Evolutionary conservation across 257 asterid genomes (phyloP).

Genomic region (Solanum raphanifolium): DNA sequence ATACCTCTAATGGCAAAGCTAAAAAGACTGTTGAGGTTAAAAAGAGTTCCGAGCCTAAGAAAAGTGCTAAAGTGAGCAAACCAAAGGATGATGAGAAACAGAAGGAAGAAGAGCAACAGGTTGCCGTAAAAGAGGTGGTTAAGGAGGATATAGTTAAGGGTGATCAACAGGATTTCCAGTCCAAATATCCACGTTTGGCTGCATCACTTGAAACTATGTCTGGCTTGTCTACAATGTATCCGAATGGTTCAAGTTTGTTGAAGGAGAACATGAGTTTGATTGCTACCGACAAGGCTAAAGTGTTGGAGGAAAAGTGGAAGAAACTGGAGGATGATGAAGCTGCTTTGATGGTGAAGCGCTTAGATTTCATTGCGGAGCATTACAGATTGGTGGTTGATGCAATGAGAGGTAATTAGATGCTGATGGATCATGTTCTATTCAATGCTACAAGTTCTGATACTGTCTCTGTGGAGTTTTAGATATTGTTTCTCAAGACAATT

Average conservation of each 20-base stretch:
- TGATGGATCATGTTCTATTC: neutral
- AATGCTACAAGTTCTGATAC: neutral
- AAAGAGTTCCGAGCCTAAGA: neutral
- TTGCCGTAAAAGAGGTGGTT: neutral
- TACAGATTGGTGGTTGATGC: constrained; percentile 17
- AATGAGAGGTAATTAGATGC: neutral
- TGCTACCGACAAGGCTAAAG: constrained; percentile 34
- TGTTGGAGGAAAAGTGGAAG: constrained; percentile 56
- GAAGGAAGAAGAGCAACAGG: neutral
- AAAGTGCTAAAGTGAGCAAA: neutral
- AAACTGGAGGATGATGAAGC: constrained; percentile 24
- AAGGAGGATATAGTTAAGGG: constrained; percentile 4
- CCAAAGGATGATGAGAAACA: neutral
- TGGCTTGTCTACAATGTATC: neutral
- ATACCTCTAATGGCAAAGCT: neutral
- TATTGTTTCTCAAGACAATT: neutral
- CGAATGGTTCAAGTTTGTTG: constrained; percentile 4
- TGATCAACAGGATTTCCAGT: constrained; percentile 10
- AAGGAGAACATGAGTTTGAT: constrained; percentile 27
- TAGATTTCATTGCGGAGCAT: constrained; percentile 30
- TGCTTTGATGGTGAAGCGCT: constrained; percentile 24
- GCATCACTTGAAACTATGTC: constrained; percentile 12
- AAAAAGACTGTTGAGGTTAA: neutral
- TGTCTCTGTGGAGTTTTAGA: neutral
- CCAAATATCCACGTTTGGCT: constrained; percentile 28